Evolutionary conservation across 306 rosid species (phyloP), one percentile per base, ranked within the genome.

Genomic region (Cicer bijugum): DNA sequence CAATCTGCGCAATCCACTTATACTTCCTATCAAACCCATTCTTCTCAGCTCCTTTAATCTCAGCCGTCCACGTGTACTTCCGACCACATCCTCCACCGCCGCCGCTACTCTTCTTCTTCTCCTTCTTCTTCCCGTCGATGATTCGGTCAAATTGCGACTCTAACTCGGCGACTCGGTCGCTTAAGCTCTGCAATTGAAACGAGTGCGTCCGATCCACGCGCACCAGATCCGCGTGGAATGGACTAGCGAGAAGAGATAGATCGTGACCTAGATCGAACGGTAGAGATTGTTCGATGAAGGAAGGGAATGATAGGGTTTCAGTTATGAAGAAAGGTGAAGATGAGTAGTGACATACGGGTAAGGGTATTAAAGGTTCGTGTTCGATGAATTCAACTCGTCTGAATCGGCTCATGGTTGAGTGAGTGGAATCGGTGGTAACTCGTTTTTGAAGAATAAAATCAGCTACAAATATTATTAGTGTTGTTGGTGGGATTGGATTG

Each of bases 61-160:
- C 96, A 75, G 93, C 87, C 60, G 92, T 90, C 93, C 86, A 89
- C 9, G 88, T 87, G 86, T 94, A 91, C 86, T 91, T 94, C 78
- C 96, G 88, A 50, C 87, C 88, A 43, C 37, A 8, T 4, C 50
- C 35, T 4, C 14, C 33, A 1, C 85, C 78, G 2, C 77, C 48
- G 75, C 42, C 9, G 1, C 80, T 72, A 3, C 74, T 39, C 9
- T 58, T 11, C 42, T 23, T 11, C 40, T 59, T 7, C 9, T 12
- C 6, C 9, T 59, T n/a, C 17, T 58, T 87, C 67, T 80, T 79
- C 57, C 79, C 83, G 12, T 5, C 51, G 1, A 35, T 12, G 9
- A 86, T 78, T 52, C 91, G 88, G 23, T 93, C 89, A 45, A 93
- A 85, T 7, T 86, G 88, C n/a, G 92, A 81, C 75, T 94, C 99